Percentiles rank a stretch among this genome's conserved stretches.
Evolutionary conservation across 192 early-diverging fungal species (phyloP).

Genomic region (Helicostylum pulchrum): DNA sequence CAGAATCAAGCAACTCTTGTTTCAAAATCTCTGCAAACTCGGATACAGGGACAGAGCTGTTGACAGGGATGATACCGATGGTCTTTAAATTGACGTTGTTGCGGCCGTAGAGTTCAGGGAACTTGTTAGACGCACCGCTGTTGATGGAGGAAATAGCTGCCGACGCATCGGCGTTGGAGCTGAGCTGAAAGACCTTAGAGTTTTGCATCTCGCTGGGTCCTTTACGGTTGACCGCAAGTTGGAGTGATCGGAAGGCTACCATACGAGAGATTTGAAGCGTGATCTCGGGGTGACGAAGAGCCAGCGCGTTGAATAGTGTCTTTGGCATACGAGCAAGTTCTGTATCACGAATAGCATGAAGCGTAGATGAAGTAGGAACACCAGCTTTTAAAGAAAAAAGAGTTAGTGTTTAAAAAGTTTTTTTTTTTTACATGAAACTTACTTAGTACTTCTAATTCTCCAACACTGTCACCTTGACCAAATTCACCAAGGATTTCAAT

Average conservation of each 20-base stretch:
- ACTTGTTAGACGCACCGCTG: neutral
- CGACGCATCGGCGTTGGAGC: neutral
- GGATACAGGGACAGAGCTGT: conserved; percentile 71
- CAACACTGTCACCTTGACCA: conserved; percentile 93
- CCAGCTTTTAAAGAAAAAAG: conserved; percentile 37
- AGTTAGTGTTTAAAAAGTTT: neutral
- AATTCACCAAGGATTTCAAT: conserved; percentile 88
- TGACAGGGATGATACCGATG: conserved; percentile 89
- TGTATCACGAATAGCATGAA: conserved; percentile 97
- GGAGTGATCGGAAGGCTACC: conserved; percentile 71
- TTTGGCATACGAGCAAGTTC: conserved; percentile 95
- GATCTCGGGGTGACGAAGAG: conserved; percentile 84
- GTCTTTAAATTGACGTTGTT: conserved; percentile 96
- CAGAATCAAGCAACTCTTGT: conserved; percentile 57
- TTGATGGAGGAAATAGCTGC: conserved; percentile 17
- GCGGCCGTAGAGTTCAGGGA: conserved; percentile 45
- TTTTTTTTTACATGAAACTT: conserved; percentile 22
- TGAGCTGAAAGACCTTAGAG: neutral
- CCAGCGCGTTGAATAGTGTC: conserved; percentile 90
- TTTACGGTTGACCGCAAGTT: conserved; percentile 33
- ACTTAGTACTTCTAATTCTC: conserved; percentile 90
- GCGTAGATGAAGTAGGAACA: conserved; percentile 70
- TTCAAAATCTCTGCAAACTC: conserved; percentile 87
- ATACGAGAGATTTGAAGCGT: conserved; percentile 88
- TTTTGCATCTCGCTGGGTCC: neutral